Base-by-base conservation (phyloP, 2,329 filamentous ascomycete species). In the Cladosporium sp. region DNA sequence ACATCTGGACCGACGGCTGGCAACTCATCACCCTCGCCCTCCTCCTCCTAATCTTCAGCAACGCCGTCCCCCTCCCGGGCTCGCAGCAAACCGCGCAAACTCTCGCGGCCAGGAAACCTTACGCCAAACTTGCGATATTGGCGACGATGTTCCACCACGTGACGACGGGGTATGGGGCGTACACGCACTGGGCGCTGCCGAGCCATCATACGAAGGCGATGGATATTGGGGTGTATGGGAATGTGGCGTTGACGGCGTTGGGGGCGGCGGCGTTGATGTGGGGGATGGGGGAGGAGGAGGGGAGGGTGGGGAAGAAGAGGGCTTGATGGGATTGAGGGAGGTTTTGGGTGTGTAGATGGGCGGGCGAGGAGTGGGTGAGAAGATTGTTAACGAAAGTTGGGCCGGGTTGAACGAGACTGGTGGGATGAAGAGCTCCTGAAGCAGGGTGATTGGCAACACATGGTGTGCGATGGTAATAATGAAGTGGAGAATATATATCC, bases 111-210 rank as follows among this genome's bases (percentile, higher is more conserved):
- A 72, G 71, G 68, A 75, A 72, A 56, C 75, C 74, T 10, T 77
- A 76, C 64, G 75, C 76, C 5, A 70, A 70, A 36, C 74, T 73
- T 0, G 67, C 72, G 13, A 68, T 78, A 13, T 28, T 74, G 39
- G 71, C 76, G 18, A 76, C 74, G 54, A 70, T 78, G 7, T 71
- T 76, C 53, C 76, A 78, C 58, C 76, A 78, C 67, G 59, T 76
- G 32, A 73, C 72, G 43, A 78, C 76, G 1, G 75, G 73, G 5
- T 59, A 73, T 46, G 76, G 76, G 1, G 71, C 76, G 16, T 77
- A 67, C 49, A 67, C 69, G 58, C 76, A 78, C 64, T 77, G 75
- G 72, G 68, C 56, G 49, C 59, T 69, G 62, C 64, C 65, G 32
- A 73, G 61, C n/a, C 76, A 77, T 65, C 72, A 73, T 64, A 78